Conservation (phyloP, 2,329 filamentous ascomycete species). For the Fusarium setosum region DNA sequence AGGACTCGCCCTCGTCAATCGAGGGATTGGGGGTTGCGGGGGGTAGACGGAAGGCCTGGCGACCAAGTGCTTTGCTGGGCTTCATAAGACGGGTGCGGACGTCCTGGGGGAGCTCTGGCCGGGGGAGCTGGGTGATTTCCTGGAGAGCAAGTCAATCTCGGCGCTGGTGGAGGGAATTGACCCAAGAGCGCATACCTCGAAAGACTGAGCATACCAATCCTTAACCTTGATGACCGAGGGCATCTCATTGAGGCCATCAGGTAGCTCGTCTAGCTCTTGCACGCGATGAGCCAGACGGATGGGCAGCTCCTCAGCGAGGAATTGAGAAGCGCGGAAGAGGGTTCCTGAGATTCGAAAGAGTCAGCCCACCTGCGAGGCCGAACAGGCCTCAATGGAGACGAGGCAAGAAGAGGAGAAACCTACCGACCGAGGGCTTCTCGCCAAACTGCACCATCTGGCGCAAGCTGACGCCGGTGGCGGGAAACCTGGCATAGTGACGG, state of each 20-base stretch:
- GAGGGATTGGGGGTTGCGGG: constrained; percentile 93
- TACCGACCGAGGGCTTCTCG: constrained; percentile 90
- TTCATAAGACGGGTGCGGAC: constrained; percentile 83
- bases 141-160: constrained; percentile 49
- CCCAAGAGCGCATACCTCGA: constrained; percentile 75
- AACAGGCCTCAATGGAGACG: constrained; percentile 90
- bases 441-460: constrained; percentile 99
- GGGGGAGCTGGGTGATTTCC: constrained; percentile 91
- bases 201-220: constrained; percentile 99
- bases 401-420: constrained; percentile 72
- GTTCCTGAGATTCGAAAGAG: constrained; percentile 72
- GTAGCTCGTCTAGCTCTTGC: constrained; percentile 90
- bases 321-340: constrained; percentile 96
- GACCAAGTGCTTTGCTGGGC: constrained; percentile 67
- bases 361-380: constrained; percentile 11
- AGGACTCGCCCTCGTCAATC: constrained; percentile 85
- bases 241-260: constrained; percentile 98
- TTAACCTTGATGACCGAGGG: constrained; percentile 94
- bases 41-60: constrained; percentile 75
- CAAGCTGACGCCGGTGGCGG: constrained; percentile 94
- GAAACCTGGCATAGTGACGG: constrained; percentile 96
- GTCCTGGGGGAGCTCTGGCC: constrained; percentile 80
- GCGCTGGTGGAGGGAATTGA: neutral
- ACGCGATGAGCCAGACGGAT: constrained; percentile 97
- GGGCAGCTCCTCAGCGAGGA: constrained; percentile 96